Evolutionary conservation across 192 early-diverging fungal species (phyloP).

Genomic region (Backusella macrospora): DNA sequence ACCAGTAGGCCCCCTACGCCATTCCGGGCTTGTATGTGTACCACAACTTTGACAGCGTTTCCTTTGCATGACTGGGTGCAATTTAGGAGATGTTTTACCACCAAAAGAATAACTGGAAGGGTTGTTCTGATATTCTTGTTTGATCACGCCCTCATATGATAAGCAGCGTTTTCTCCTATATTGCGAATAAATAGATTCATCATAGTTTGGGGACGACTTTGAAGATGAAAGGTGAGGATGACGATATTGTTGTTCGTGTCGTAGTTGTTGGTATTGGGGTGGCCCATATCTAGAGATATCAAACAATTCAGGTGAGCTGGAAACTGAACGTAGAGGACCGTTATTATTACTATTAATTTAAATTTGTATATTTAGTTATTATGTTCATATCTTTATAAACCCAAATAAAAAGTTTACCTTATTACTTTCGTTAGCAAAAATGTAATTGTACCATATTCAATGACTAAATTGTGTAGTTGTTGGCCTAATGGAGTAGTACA

Average conservation of each 20-base stretch:
- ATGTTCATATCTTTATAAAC: neutral
- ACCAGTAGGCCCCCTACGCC: constrained; percentile 40
- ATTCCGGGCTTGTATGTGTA: constrained; percentile 38
- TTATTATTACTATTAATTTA: neutral
- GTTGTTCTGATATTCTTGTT: neutral
- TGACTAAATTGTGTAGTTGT: constrained; percentile 24
- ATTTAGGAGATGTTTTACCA: neutral
- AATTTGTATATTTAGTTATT: neutral
- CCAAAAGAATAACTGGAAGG: neutral
- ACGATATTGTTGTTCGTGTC: neutral
- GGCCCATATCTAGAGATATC: neutral
- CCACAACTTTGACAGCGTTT: constrained; percentile 40
- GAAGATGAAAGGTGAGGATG: neutral
- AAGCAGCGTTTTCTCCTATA: constrained; percentile 3
- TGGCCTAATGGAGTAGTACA: neutral
- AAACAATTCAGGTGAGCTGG: neutral
- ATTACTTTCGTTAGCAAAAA: constrained; percentile 31
- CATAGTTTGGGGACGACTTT: neutral
- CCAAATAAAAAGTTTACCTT: constrained; percentile 1
- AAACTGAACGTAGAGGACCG: constrained; percentile 2
- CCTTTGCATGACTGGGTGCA: neutral
- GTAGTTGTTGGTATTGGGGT: neutral
- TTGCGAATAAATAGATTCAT: neutral
- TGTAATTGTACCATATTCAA: constrained; percentile 36
- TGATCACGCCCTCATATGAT: constrained; percentile 5